Evolutionary conservation across 139 green algal genomes (phyloP).

Genomic region (Tetraselmis striata): DNA sequence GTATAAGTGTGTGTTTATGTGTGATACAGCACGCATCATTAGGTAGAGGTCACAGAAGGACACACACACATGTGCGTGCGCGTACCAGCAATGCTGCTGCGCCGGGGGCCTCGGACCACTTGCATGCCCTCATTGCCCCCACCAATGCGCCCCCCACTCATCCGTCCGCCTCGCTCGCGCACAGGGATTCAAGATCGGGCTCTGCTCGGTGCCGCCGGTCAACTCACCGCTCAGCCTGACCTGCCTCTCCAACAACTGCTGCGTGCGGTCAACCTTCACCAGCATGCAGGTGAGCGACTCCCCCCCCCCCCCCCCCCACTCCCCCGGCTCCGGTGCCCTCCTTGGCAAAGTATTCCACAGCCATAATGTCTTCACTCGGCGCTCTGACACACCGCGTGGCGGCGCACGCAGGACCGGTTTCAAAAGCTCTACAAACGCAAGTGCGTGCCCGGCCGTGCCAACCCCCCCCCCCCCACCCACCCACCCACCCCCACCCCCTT

Average conservation of each 20-base stretch:
- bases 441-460: neutral
- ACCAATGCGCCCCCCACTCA: too few relatives aligned
- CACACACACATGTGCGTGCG: too few relatives aligned
- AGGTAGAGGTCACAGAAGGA: too few relatives aligned
- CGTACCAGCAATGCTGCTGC: too few relatives aligned
- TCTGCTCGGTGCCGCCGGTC: constrained; percentile 58
- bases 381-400: too few relatives aligned
- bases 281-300: constrained; percentile 33
- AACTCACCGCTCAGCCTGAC: constrained; percentile 56
- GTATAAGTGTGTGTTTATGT: neutral
- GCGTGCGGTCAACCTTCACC: constrained; percentile 48
- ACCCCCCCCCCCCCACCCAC: too few relatives aligned
- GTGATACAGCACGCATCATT: too few relatives aligned
- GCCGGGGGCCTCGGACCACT: neutral
- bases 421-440: constrained; percentile 43
- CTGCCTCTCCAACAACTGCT: constrained; percentile 70
- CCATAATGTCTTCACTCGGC: too few relatives aligned
- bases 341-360: too few relatives aligned
- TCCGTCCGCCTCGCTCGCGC: neutral
- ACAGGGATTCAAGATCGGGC: constrained; percentile 68
- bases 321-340: too few relatives aligned
- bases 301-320: too few relatives aligned
- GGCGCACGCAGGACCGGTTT: constrained; percentile 52
- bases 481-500: neutral
- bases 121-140: neutral